These are phyloP conservation scores for Saccharomycopsis schoenii DNA, from an alignment of 805 yeast genomes.

Conservation along the genomic window DNA sequence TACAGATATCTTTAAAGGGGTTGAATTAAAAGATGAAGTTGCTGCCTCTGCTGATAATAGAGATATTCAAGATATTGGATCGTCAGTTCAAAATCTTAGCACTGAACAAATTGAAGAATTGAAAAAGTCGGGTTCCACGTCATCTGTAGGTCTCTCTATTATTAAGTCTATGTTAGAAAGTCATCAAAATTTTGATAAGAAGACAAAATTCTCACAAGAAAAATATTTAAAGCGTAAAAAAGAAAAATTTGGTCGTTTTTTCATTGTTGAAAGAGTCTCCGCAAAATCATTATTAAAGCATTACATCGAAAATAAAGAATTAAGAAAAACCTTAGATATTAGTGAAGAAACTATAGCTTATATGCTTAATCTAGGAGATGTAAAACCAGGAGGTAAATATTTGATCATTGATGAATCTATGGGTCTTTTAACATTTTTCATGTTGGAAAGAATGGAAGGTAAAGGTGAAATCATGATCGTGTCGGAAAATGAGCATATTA, in stretches of 20 bases:
- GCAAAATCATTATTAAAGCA: constrained; percentile 62
- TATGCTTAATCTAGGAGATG: constrained; percentile 67
- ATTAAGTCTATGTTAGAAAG: constrained; percentile 74
- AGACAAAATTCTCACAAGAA: constrained; percentile 83
- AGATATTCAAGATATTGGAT: constrained; percentile 57
- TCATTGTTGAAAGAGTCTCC: constrained; percentile 71
- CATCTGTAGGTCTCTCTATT: constrained; percentile 60
- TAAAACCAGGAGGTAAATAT: constrained; percentile 84
- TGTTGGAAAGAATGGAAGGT: constrained; percentile 82
- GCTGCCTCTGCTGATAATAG: constrained; percentile 43
- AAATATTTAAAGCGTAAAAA: constrained; percentile 88
- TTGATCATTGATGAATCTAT: constrained; percentile 90
- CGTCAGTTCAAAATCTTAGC: constrained; percentile 61
- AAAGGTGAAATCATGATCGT: constrained; percentile 59
- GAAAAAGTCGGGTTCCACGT: constrained; percentile 56
- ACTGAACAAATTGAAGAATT: constrained; percentile 77
- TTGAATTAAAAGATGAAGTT: constrained; percentile 26
- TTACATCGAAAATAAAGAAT: constrained; percentile 67
- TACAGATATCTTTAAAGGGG: constrained; percentile 25
- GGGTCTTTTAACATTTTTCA: constrained; percentile 74
- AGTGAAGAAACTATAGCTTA: constrained; percentile 78
- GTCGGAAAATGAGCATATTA: constrained; percentile 93
- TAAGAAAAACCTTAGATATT: constrained; percentile 60
- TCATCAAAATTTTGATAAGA: constrained; percentile 80
- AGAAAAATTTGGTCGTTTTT: constrained; percentile 78